Conservation (phyloP, 2,329 filamentous ascomycete species). For the Fusarium coicis region DNA sequence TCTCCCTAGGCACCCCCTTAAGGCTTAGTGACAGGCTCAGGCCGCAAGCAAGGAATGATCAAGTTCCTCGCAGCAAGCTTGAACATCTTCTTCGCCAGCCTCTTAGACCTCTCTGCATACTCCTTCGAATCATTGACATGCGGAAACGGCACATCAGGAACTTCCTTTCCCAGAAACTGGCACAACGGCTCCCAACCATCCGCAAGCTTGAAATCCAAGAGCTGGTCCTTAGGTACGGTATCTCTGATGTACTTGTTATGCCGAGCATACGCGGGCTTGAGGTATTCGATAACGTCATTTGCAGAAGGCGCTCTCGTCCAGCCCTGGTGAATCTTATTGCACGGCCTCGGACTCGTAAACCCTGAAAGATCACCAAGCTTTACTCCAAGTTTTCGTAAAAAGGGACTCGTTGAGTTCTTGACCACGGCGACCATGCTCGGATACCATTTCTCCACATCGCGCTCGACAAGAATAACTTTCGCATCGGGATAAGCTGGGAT, state of each 20-base stretch:
- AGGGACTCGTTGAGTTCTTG: not conserved
- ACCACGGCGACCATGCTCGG: slow-evolving; percentile 34
- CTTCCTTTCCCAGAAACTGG: slow-evolving; percentile 47
- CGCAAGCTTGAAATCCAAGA: slow-evolving; percentile 46
- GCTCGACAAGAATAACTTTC: slow-evolving; percentile 44
- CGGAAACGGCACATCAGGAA: slow-evolving; percentile 46
- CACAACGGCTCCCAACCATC: slow-evolving; percentile 51
- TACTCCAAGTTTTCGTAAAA: not conserved
- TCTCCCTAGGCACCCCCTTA: not conserved
- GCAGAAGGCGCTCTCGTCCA: slow-evolving; percentile 12
- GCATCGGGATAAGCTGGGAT: slow-evolving; percentile 46
- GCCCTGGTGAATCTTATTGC: slow-evolving; percentile 19
- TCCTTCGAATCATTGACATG: slow-evolving; percentile 40
- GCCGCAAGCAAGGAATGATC: slow-evolving; percentile 1
- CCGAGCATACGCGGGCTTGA: slow-evolving; percentile 37
- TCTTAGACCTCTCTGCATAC: not conserved
- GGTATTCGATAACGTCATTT: slow-evolving; percentile 1
- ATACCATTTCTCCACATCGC: slow-evolving; percentile 45
- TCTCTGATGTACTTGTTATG: slow-evolving; percentile 44
- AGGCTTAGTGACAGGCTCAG: not conserved
- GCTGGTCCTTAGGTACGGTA: slow-evolving; percentile 30
- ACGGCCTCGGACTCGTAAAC: not conserved
- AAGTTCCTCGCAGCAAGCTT: not conserved
- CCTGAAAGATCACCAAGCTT: not conserved
- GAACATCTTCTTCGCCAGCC: slow-evolving; percentile 1